Base-by-base conservation (phyloP, 805 yeast genomes). In the Torulaspora indica region DNA sequence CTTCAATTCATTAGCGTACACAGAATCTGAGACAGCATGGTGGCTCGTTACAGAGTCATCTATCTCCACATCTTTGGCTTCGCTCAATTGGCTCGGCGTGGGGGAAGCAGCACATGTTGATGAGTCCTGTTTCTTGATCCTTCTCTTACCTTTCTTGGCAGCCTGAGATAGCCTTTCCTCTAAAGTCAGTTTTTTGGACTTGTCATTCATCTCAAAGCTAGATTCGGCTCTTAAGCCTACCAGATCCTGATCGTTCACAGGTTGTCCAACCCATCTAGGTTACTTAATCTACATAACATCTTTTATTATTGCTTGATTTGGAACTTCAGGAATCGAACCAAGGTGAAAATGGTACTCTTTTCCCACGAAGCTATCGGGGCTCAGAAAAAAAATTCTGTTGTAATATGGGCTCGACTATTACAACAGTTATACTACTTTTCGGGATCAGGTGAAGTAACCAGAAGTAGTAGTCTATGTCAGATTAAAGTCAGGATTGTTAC, bases 91-190 rank as follows among this genome's bases (percentile, higher is more conserved):
- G 15, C 24, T 14, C 6, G 44, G 35, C 15, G 24, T 23, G 10
- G 51, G 37, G 9, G 39, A 36, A 13, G 40, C 28, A 12, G 45
- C 42, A n/a, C 40, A 38, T 13, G 51, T 23, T 13, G 30, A 33
- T n/a, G 61, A 38, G 8, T 59, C 52, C 3, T 45, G 48, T 47
- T 55, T 62, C 46, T 53, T 63, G 40, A 53, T 52, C 46, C 58
- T 62, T 47, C 55, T 57, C 37, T 60, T 56, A 30, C 67, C 67
- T 34, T 65, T 56, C 49, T 76, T 73, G 5, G 95, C 88, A 1
- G 96, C 96, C 49, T 80, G 64, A 1, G 93, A 95, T 41, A 90
- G 71, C 48, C 97, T 72, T 56, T 90, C 96, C 56, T 87, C 95
- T 53, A 91, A 70, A 0, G 95, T 81, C 14, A 86, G 67, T 49